phyloP scores from a whole-genome alignment of 768 basidiomycete genomes.

The Strobilomyces dryophilus region DNA sequence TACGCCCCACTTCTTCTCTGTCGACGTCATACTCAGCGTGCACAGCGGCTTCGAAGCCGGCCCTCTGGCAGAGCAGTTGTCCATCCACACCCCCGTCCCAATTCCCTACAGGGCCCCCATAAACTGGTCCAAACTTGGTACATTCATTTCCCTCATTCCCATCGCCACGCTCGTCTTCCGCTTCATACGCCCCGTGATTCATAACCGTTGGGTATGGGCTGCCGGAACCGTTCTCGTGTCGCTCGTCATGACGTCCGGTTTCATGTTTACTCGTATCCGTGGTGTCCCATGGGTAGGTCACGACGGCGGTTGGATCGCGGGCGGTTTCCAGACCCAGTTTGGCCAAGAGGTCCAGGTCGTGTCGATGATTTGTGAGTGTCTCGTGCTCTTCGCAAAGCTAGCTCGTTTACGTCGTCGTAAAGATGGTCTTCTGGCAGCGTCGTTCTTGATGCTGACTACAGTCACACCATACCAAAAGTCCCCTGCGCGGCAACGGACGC shows the following conservation, averaged over 20 bases:
- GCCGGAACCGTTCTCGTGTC: constrained; percentile 57
- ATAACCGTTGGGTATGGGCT: constrained; percentile 79
- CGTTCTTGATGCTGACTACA: constrained; percentile 77
- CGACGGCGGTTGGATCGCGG: constrained; percentile 77
- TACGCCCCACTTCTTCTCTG: constrained; percentile 32
- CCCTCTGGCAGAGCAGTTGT: constrained; percentile 72
- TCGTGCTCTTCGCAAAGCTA: background rate
- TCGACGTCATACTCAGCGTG: background rate
- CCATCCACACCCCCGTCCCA: constrained; percentile 66
- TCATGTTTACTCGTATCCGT: constrained; percentile 96
- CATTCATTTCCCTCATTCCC: constrained; percentile 43
- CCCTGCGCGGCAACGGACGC: constrained; percentile 71
- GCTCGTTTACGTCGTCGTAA: constrained; percentile 1
- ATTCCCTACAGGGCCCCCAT: constrained; percentile 83
- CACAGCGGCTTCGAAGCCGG: constrained; percentile 79
- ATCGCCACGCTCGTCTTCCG: constrained; percentile 49
- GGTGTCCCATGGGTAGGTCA: constrained; percentile 63
- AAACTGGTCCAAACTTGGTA: constrained; percentile 59
- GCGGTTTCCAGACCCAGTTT: constrained; percentile 84
- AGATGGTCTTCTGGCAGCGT: constrained; percentile 82
- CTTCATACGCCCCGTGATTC: constrained; percentile 60
- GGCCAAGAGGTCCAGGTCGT: constrained; percentile 93
- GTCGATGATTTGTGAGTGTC: constrained; percentile 72
- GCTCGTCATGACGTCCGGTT: constrained; percentile 84
- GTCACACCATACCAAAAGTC: constrained; percentile 77